phyloP scores from a whole-genome alignment of 306 rosid species.

The Pueraria montana region DNA sequence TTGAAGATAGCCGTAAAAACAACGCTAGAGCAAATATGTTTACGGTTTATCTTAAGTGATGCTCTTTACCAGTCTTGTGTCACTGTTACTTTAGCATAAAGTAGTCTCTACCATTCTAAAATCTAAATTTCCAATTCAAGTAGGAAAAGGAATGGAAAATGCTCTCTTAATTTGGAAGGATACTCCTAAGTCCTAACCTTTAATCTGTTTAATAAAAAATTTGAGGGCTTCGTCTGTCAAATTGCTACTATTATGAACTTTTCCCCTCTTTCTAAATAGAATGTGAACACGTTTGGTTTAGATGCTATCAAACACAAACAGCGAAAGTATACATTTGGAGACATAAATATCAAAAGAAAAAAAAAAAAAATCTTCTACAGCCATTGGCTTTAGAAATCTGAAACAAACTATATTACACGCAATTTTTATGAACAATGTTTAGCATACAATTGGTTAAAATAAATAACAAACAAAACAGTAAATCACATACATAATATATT shows the following conservation, averaged over 20 bases:
- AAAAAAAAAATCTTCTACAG: background rate
- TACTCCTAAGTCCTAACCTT: constrained; percentile 10
- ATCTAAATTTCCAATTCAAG: constrained; percentile 27
- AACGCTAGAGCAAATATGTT: constrained; percentile 39
- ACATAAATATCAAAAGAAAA: too few relatives aligned
- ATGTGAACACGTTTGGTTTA: background rate
- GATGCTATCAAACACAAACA: background rate
- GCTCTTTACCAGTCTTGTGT: constrained; percentile 43
- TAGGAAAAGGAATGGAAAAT: background rate
- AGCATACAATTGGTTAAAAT: background rate
- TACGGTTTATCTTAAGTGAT: background rate
- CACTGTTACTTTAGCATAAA: constrained; percentile 53
- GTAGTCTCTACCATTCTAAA: constrained; percentile 27
- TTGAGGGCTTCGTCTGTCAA: background rate
- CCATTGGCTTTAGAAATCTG: background rate
- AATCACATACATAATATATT: background rate
- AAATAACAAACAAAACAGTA: background rate
- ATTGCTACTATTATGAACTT: background rate
- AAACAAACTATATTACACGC: background rate
- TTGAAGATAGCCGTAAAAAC: constrained; percentile 43
- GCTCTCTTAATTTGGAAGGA: constrained; percentile 7
- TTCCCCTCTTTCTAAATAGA: background rate
- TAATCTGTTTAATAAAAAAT: background rate
- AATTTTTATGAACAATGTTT: background rate
- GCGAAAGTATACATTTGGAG: background rate